Base-by-base conservation (phyloP, 2,329 filamentous ascomycete species). In the Harringtonia lauricola region DNA sequence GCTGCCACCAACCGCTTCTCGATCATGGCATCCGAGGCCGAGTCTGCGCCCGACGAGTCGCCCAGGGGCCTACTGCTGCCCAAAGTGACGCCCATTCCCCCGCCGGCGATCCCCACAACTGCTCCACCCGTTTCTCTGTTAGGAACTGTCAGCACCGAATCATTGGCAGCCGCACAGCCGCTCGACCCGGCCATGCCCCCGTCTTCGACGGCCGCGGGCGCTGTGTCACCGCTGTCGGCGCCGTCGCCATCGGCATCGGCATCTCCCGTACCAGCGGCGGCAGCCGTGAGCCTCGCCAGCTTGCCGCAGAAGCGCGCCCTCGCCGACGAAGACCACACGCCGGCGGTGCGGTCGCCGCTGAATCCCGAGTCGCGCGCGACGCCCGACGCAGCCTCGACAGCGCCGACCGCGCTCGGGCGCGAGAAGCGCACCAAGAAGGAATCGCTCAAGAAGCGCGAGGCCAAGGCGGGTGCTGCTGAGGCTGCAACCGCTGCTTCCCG, bases 301-400 rank as follows among this genome's bases (percentile, higher is more conserved):
- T 64, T 81, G 21, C 76, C 79, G 4, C 72, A 81, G 56, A 84
- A 84, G 55, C 78, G 81, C 47, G 65, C 68, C 19, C 68, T 83
- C 3, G 48, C 46, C 26, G 81, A 84, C 48, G 81, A 85, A 54
- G 77, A 77, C 56, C 79, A 88, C 60, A 72, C 72, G 48, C 83
- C 84, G 5, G 71, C 79, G 13, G 70, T 87, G 2, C 78, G 83
- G 3, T 89, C 84, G 12, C 83, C 83, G 24, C 72, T 89, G 49
- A 88, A 88, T 53, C 79, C 80, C 38, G 77, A 82, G 37, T 34
- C 46, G 10, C 41, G 44, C 10, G 42, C 46, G 4, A 49, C 52
- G 39, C 59, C 58, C 9, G 48, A 47, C 18, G 43, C 13, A 15
- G 12, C 30, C n/a, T n/a, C n/a, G n/a, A 13, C 30, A 22, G 18